Evolutionary conservation across 2,329 filamentous ascomycete genomes (phyloP).

Genomic region (Tolypocladium capitatum): DNA sequence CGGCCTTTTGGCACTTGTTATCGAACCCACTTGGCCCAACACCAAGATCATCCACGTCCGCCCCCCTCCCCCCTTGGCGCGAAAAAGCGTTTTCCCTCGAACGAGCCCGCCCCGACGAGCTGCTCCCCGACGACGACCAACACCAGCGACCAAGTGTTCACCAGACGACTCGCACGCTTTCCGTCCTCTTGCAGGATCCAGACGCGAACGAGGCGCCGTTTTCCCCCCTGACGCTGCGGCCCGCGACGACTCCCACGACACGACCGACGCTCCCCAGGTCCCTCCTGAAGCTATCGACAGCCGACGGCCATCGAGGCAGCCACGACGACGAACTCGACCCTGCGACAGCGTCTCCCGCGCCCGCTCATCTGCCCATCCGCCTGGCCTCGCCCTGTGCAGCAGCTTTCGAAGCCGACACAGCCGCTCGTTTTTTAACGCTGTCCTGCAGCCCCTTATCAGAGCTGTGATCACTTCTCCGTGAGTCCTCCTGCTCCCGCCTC

Average conservation of each 20-base stretch:
- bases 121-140: neutral
- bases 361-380: neutral
- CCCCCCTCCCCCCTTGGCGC: slow-evolving; percentile 3
- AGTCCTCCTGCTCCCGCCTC: slow-evolving; percentile 12
- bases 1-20: neutral
- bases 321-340: slow-evolving; percentile 16
- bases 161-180: slow-evolving; percentile 1
- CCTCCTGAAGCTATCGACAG: slow-evolving; percentile 7
- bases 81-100: slow-evolving; percentile 5
- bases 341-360: slow-evolving; percentile 3
- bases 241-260: slow-evolving; percentile 3
- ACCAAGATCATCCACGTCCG: slow-evolving; percentile 4
- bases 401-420: neutral
- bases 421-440: slow-evolving; percentile 6
- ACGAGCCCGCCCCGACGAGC: slow-evolving; percentile 2
- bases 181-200: neutral
- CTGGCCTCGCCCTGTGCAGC: neutral
- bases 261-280: neutral
- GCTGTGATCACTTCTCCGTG: slow-evolving; percentile 29
- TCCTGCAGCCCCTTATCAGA: slow-evolving; percentile 4
- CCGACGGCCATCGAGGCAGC: slow-evolving; percentile 19
- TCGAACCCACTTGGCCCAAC: slow-evolving; percentile 3
- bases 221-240: neutral
- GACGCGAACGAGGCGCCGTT: neutral
- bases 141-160: slow-evolving; percentile 5